phyloP scores from a whole-genome alignment of 257 asterid genomes.

The Cynanchum wilfordii region DNA sequence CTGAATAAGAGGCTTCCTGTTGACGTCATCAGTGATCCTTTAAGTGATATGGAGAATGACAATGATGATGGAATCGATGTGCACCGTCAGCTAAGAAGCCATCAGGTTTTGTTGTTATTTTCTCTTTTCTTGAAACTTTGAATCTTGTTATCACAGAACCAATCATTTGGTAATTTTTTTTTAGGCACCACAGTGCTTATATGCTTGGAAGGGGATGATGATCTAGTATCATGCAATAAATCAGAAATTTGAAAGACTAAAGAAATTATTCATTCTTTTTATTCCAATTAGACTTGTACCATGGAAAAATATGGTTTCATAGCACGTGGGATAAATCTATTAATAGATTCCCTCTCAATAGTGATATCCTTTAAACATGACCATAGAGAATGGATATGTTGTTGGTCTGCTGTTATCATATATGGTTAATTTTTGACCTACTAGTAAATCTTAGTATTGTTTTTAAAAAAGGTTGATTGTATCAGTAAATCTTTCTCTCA shows the following conservation, averaged over 20 bases:
- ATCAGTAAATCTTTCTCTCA: not conserved
- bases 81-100: constrained; percentile 52
- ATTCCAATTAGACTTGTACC: not conserved
- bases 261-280: not conserved
- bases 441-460: not conserved
- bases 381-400: not conserved
- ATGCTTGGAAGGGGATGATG: not conserved
- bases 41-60: constrained; percentile 75
- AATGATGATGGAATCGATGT: constrained; percentile 55
- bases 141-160: not conserved
- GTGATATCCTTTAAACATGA: not conserved
- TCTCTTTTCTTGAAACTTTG: not conserved
- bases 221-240: not conserved
- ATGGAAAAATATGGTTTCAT: not conserved
- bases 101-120: constrained; percentile 48
- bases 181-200: not conserved
- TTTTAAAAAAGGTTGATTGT: not conserved
- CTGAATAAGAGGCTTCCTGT: constrained; percentile 63
- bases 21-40: constrained; percentile 92
- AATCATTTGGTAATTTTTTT: not conserved
- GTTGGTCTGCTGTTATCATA: not conserved
- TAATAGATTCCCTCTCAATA: not conserved
- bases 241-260: not conserved
- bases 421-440: not conserved
- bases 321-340: not conserved